Conservation (phyloP, 73 alveolate genomes). For the Durusdinium trenchii region DNA sequence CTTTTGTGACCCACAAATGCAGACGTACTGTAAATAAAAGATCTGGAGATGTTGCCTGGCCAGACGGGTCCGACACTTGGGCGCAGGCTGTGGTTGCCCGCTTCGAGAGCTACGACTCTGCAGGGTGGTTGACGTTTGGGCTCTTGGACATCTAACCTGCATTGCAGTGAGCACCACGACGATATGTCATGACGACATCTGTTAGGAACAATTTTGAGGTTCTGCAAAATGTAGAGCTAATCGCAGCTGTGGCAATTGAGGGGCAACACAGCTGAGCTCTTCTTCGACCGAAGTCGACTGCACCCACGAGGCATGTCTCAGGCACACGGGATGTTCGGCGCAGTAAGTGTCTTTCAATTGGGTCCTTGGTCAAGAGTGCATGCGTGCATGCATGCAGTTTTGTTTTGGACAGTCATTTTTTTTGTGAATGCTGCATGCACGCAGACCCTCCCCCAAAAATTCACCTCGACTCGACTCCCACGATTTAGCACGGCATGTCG, state of each 20-base stretch:
- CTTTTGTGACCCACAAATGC: neutral
- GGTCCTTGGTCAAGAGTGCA: too few species aligned
- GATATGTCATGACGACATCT: neutral
- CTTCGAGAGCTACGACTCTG: conserved; percentile 53
- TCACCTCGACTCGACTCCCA: too few species aligned
- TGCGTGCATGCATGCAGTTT: too few species aligned
- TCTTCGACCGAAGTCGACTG: conserved; percentile 77
- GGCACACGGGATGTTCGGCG: neutral
- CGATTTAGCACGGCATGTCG: too few species aligned
- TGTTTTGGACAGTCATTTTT: too few species aligned
- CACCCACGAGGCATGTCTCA: conserved; percentile 82
- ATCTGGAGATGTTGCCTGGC: neutral
- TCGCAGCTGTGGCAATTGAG: neutral
- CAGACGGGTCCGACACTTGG: neutral
- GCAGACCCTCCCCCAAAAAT: too few species aligned
- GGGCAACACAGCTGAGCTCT: conserved; percentile 91
- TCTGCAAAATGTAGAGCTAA: neutral
- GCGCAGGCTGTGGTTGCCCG: conserved; percentile 91
- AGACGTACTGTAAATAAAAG: too few species aligned
- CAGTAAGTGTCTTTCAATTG: neutral
- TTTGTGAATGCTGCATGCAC: too few species aligned
- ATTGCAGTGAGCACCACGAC: too few species aligned
- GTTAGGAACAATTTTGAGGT: neutral
- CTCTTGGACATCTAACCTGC: neutral
- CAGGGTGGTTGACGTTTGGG: conserved; percentile 67